These are phyloP conservation scores for Mycena polygramma DNA, from an alignment of 768 basidiomycete species.

Conservation along the genomic window DNA sequence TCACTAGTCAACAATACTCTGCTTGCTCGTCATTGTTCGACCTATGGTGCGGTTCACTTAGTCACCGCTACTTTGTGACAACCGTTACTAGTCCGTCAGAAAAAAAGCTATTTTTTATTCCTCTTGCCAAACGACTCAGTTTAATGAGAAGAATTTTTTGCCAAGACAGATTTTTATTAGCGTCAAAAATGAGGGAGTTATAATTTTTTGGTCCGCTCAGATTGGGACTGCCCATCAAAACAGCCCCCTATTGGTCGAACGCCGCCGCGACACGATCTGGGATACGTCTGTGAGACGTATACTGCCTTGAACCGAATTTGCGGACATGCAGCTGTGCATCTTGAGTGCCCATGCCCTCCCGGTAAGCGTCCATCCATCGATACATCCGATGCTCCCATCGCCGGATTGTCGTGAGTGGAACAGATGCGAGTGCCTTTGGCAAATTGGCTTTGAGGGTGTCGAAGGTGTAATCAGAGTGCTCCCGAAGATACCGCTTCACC, in stretches of 20 bases:
- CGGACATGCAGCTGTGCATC: conserved; percentile 34
- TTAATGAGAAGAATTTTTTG: not conserved
- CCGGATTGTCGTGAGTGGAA: too few relatives aligned
- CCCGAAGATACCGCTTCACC: too few relatives aligned
- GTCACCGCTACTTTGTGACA: conserved; percentile 9
- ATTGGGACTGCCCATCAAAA: not conserved
- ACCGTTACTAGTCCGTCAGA: conserved; percentile 1
- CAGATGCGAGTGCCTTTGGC: too few relatives aligned
- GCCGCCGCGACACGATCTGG: conserved; percentile 26
- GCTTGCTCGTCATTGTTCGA: too few relatives aligned
- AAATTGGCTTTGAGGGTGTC: too few relatives aligned
- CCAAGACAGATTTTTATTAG: not conserved
- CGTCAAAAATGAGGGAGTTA: not conserved
- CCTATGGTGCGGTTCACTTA: conserved; percentile 11
- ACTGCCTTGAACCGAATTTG: conserved; percentile 32
- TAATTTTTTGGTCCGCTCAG: not conserved
- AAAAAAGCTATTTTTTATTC: not conserved
- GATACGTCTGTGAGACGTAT: conserved; percentile 38
- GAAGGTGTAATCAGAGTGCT: too few relatives aligned
- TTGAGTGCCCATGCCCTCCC: conserved; percentile 25
- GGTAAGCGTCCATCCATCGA: conserved; percentile 36
- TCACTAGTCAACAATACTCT: too few relatives aligned
- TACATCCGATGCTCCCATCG: conserved; percentile 19
- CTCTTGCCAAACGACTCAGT: not conserved
- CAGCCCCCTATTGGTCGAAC: not conserved